Percentiles rank a stretch among this genome's conserved stretches.
These are phyloP conservation scores for Jamesozyma gamospora DNA, from an alignment of 805 yeast genomes.

Conservation along the genomic window DNA sequence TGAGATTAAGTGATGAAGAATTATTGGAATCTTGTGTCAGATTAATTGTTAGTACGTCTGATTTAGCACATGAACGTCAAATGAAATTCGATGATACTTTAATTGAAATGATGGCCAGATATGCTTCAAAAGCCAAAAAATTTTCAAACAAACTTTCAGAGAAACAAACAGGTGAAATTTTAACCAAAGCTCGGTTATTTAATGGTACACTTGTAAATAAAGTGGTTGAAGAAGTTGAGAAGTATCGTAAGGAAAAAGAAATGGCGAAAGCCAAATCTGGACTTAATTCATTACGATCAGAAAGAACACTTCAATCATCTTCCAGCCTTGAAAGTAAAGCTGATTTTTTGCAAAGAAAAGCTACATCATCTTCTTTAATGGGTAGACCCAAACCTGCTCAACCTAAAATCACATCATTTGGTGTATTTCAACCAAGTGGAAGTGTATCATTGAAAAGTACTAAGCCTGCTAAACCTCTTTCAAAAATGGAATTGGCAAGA, in stretches of 20 bases:
- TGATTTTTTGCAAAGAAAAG: conserved; percentile 27
- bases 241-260: conserved; percentile 27
- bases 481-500: conserved; percentile 33
- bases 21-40: conserved; percentile 57
- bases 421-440: conserved; percentile 26
- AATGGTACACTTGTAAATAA: conserved; percentile 45
- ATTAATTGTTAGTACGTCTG: conserved; percentile 55
- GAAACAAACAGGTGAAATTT: conserved; percentile 54
- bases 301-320: not conserved
- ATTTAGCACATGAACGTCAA: conserved; percentile 47
- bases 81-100: conserved; percentile 44
- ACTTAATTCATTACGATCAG: not conserved
- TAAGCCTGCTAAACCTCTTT: conserved; percentile 23
- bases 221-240: conserved; percentile 37
- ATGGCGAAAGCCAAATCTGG: conserved; percentile 3
- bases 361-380: conserved; percentile 21
- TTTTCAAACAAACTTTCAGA: conserved; percentile 61
- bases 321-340: conserved; percentile 19
- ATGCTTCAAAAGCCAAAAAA: conserved; percentile 55
- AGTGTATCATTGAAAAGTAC: conserved; percentile 15
- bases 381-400: conserved; percentile 27
- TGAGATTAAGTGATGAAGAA: conserved; percentile 71
- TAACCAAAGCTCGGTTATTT: conserved; percentile 49
- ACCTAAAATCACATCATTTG: conserved; percentile 32
- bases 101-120: conserved; percentile 47